Evolutionary conservation across 805 yeast genomes (phyloP), one percentile per base, ranked within the genome.

Genomic region (Kodamaea sagamina): DNA sequence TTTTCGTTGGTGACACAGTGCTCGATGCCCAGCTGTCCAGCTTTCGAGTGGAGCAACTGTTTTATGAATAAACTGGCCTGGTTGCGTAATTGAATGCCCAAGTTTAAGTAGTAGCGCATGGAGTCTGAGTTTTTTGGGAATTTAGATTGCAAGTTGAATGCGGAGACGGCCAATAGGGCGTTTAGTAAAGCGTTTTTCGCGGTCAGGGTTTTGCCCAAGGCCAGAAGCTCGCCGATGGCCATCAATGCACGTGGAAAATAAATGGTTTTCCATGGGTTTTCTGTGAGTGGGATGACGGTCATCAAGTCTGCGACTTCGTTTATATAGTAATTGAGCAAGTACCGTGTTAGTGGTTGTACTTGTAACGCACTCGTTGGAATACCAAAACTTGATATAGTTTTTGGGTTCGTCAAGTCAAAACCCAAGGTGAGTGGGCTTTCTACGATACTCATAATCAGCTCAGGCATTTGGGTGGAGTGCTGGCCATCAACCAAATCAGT

Each of bases 211-310:
- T 70, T 70, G 0, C 96, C 96, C 31, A 82, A 60, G 2, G 89
- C 82, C 19, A 82, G 77, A 18, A 87, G 64, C 56, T 89, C 96
- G 3, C 96, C 96, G 18, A 89, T 70, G 0, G 95, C 95, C 70
- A 78, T 72, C 24, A 86, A 63, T 1, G 95, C 96, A 39, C 93
- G 64, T 0, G 96, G 95, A 47, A 88, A 81, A 61, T 86, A 88
- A n/a, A 87, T 79, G 2, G 84, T 81, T 53, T 84, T 84, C 96
- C 96, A 89, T 0, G 96, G 95, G 57, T 86, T 89, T 48, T 83
- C 85, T 0, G 86, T 79, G 39, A 81, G 71, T 0, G 82, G 79
- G 16, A 83, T 77, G 3, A 83, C 89, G 0, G 88, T 79, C 89
- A 84, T 82, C 42, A 80, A 63, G 58, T 86, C 93, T 0, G 92